Evolutionary conservation across 768 basidiomycete species (phyloP), one percentile per base, ranked within the genome.

Genomic region (Phylloporus sp.): DNA sequence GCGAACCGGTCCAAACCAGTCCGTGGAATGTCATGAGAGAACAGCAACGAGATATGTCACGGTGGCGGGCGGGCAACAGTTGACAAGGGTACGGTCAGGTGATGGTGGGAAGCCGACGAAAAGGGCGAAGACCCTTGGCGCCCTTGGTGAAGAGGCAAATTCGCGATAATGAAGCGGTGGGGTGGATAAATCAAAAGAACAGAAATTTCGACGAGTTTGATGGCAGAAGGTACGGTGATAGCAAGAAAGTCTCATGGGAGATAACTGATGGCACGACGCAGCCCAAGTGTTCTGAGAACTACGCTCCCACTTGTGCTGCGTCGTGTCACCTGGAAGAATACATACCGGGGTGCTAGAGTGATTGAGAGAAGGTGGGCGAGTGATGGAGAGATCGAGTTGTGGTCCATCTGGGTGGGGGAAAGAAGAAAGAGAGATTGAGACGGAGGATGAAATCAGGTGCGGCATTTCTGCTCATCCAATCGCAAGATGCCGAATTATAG

Each of bases 201-300:
- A 5, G 26, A 23, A 34, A 13, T 10, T 22, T 24, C 31, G 20
- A 31, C 11, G 12, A 29, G 35, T 28, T 28, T n/a, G 23, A 42
- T n/a, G 54, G 40, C 56, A 62, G n/a, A 29, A 23, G 10, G 57
- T 13, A 16, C 12, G 16, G 27, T 2, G 23, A 12, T n/a, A 13
- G 23, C 27, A 27, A 20, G 36, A 16, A 23, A 16, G 41, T 23
- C 9, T 27, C 12, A 16, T 8, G 35, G 22, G 12, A 12, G 22
- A 15, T 32, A 32, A 34, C 22, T 20, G 26, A 45, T 22, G 56
- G 47, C 58, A 66, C 59, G 52, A 45, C 18, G 44, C 50, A 58
- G 47, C 32, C 67, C 72, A 68, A 68, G 71, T 65, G 72, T 75
- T 69, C 51, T 64, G 72, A 78, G 77, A 53, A 76, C 74, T 66